A percentile compares a stretch with the other conserved stretches of the same genome.
phyloP scores from a whole-genome alignment of 2,329 filamentous ascomycete species.

The Gyromitra esculenta region DNA sequence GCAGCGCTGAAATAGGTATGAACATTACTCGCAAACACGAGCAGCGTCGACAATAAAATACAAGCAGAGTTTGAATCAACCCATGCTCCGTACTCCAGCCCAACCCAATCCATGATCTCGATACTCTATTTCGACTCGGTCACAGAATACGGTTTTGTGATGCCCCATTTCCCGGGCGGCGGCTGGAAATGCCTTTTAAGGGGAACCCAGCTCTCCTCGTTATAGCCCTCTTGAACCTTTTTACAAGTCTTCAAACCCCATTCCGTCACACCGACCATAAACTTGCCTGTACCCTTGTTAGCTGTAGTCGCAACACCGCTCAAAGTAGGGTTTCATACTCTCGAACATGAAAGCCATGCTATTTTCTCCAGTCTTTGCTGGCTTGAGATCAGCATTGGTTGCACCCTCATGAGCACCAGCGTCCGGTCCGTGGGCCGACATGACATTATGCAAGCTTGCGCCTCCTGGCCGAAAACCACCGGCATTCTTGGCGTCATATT shows the following conservation, averaged over 20 bases:
- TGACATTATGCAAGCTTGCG: constrained; percentile 74
- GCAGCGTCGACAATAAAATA: constrained; percentile 3
- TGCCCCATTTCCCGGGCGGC: constrained; percentile 42
- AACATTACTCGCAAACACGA: constrained; percentile 16
- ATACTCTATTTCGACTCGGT: constrained; percentile 18
- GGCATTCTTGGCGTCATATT: constrained; percentile 70
- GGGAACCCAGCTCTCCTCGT: constrained; percentile 80
- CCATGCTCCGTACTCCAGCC: constrained; percentile 5
- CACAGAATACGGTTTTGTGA: neutral
- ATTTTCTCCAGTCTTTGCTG: constrained; percentile 68
- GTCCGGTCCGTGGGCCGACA: constrained; percentile 74
- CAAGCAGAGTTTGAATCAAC: constrained; percentile 11
- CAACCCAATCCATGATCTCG: neutral
- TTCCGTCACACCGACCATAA: constrained; percentile 77
- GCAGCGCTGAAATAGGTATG: neutral
- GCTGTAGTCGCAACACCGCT: neutral
- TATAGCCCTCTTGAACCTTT: constrained; percentile 78
- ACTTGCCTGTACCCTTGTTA: constrained; percentile 40
- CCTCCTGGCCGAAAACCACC: constrained; percentile 71
- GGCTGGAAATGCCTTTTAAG: constrained; percentile 70
- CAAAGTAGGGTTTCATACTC: constrained; percentile 55
- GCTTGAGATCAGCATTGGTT: constrained; percentile 66
- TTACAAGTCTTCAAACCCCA: constrained; percentile 76
- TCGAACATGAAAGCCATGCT: constrained; percentile 66
- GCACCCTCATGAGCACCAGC: constrained; percentile 68